phyloP scores from a whole-genome alignment of 2,329 filamentous ascomycete genomes.

The Cordyceps cicadae region DNA sequence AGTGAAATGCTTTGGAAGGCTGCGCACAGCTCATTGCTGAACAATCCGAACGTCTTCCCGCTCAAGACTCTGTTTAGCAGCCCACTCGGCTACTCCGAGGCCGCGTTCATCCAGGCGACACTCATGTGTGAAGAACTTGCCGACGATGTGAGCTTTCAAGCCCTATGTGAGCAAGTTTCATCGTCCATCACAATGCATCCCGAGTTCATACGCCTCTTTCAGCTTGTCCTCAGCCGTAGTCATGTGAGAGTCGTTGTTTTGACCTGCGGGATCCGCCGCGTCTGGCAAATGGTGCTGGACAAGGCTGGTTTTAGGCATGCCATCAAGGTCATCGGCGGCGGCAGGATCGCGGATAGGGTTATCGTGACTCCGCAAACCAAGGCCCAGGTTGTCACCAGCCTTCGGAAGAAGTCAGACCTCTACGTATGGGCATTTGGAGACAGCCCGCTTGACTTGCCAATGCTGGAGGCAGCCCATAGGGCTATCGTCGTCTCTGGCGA shows the following conservation, averaged over 20 bases:
- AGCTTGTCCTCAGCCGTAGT: conserved; percentile 18
- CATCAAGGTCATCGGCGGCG: conserved; percentile 45
- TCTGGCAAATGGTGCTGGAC: conserved; percentile 49
- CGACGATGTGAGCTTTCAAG: conserved; percentile 32
- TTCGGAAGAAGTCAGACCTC: conserved; percentile 29
- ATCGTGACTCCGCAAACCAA: conserved; percentile 47
- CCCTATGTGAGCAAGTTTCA: conserved; percentile 37
- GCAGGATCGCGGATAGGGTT: conserved; percentile 35
- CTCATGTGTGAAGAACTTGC: conserved; percentile 42
- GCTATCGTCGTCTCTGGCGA: conserved; percentile 49
- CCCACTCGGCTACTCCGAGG: conserved; percentile 41
- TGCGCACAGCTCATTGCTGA: neutral
- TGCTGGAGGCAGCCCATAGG: conserved; percentile 45
- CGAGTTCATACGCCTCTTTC: conserved; percentile 39
- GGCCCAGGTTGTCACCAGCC: conserved; percentile 32
- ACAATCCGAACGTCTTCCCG: conserved; percentile 12
- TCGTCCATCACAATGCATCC: conserved; percentile 32
- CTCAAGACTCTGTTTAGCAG: conserved; percentile 40
- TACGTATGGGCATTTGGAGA: conserved; percentile 55
- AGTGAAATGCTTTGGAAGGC: conserved; percentile 42
- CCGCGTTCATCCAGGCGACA: conserved; percentile 44
- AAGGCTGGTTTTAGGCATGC: conserved; percentile 29
- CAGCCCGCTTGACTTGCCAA: conserved; percentile 47
- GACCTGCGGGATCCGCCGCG: conserved; percentile 42
- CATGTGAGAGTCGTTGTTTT: conserved; percentile 42